Evolutionary conservation across 2,329 filamentous ascomycete species (phyloP).

Genomic region (Epichloe gansuensis): DNA sequence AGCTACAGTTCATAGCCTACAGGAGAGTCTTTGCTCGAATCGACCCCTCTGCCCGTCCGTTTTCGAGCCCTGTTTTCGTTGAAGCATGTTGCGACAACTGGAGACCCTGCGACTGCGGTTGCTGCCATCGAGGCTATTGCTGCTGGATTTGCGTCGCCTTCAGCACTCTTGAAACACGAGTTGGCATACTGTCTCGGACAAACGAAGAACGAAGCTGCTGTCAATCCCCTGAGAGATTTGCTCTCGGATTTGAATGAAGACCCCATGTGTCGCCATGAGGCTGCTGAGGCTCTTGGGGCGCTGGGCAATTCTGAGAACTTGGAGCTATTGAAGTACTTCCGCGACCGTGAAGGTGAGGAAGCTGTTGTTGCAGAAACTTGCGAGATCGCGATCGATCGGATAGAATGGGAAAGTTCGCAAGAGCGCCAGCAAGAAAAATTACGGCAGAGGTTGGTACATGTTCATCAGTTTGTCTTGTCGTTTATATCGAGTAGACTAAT

Average conservation of each 20-base stretch:
- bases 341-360: constrained; percentile 64
- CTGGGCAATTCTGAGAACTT: constrained; percentile 66
- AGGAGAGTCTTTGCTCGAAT: constrained; percentile 68
- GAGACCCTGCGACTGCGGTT: constrained; percentile 43
- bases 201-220: constrained; percentile 63
- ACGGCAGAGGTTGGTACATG: constrained; percentile 55
- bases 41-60: constrained; percentile 70
- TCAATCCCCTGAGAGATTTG: constrained; percentile 60
- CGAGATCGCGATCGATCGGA: constrained; percentile 88
- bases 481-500: neutral
- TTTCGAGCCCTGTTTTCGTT: constrained; percentile 97
- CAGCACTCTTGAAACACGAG: constrained; percentile 89
- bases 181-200: constrained; percentile 95
- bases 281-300: constrained; percentile 86
- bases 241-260: constrained; percentile 74
- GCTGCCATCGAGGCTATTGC: constrained; percentile 70
- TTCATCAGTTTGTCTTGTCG: neutral
- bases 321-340: constrained; percentile 57
- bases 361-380: constrained; percentile 88
- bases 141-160: constrained; percentile 71
- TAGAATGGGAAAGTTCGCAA: constrained; percentile 81
- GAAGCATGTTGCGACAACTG: constrained; percentile 74
- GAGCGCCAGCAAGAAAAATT: constrained; percentile 62
- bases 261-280: constrained; percentile 91
- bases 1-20: constrained; percentile 48